phyloP scores from a whole-genome alignment of 106 monocot genomes.

The Dendrobium catenatum region DNA sequence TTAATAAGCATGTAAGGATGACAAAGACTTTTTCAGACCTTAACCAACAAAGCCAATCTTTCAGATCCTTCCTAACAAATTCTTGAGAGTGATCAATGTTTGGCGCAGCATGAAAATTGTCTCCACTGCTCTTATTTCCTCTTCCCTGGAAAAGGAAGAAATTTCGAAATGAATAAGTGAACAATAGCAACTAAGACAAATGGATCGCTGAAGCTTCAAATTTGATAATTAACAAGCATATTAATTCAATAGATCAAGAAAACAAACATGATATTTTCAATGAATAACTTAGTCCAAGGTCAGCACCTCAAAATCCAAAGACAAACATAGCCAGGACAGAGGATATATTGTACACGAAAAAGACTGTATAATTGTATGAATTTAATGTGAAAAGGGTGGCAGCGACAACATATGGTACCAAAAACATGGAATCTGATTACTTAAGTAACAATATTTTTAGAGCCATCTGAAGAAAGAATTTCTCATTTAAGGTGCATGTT shows the following conservation, averaged over 20 bases:
- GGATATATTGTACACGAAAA: not conserved
- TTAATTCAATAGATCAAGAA: not conserved
- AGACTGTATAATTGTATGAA: not conserved
- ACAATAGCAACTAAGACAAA: not conserved
- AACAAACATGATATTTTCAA: not conserved
- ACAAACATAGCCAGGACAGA: not conserved
- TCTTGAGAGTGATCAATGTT: conserved; percentile 99
- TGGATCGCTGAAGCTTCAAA: not conserved
- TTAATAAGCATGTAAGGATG: not conserved
- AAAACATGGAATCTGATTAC: not conserved
- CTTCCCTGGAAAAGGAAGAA: conserved; percentile 48
- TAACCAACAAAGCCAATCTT: conserved; percentile 95
- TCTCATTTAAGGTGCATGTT: not conserved
- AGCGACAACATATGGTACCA: not conserved
- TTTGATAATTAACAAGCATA: not conserved
- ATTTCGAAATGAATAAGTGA: not conserved
- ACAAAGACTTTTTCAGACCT: conserved; percentile 34
- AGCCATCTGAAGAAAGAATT: not conserved
- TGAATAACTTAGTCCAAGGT: not conserved
- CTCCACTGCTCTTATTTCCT: conserved; percentile 95
- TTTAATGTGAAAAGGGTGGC: not conserved
- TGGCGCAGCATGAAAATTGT: conserved; percentile 95
- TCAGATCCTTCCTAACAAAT: conserved; percentile 89
- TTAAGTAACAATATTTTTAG: not conserved
- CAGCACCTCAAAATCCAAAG: not conserved